Evolutionary conservation across 371 early-diverging fungal species (phyloP).

Genomic region (Polyrhizophydium stewartii): DNA sequence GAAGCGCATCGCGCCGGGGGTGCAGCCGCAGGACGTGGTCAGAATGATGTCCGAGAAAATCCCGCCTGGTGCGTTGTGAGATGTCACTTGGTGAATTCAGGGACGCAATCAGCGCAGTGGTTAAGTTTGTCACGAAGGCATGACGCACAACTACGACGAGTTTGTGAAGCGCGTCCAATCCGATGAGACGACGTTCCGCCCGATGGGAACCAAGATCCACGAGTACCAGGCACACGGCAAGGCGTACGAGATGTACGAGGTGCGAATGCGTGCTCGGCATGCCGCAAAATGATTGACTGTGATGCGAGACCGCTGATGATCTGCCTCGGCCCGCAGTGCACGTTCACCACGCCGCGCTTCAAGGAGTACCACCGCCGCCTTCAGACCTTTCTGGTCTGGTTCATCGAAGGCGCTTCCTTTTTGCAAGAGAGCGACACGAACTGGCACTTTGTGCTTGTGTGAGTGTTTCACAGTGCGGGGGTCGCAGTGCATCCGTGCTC

Average conservation of each 20-base stretch:
- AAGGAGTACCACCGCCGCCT: constrained; percentile 72
- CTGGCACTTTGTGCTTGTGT: constrained; percentile 77
- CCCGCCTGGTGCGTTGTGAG: constrained; percentile 12
- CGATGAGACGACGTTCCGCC: constrained; percentile 59
- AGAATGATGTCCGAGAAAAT: constrained; percentile 19
- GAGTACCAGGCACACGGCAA: constrained; percentile 27
- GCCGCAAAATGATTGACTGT: neutral
- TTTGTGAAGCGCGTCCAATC: constrained; percentile 56
- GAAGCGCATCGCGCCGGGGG: neutral
- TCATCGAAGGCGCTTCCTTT: constrained; percentile 86
- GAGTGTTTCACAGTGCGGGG: constrained; percentile 18
- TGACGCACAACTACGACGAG: constrained; percentile 49
- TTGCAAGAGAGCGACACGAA: constrained; percentile 79
- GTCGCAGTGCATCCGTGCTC: neutral
- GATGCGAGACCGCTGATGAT: neutral
- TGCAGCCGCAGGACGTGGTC: constrained; percentile 20
- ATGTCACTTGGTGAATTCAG: constrained; percentile 1
- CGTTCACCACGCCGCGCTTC: constrained; percentile 59
- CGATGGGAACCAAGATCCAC: constrained; percentile 60
- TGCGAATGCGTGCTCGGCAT: constrained; percentile 20
- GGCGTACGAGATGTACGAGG: constrained; percentile 73
- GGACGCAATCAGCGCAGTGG: too few species aligned
- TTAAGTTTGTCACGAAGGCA: too few species aligned
- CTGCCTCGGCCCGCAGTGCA: constrained; percentile 30
- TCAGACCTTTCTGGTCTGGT: constrained; percentile 72